Evolutionary conservation across 768 basidiomycete species (phyloP).

Genomic region (Symmetrospora coprosmae): DNA sequence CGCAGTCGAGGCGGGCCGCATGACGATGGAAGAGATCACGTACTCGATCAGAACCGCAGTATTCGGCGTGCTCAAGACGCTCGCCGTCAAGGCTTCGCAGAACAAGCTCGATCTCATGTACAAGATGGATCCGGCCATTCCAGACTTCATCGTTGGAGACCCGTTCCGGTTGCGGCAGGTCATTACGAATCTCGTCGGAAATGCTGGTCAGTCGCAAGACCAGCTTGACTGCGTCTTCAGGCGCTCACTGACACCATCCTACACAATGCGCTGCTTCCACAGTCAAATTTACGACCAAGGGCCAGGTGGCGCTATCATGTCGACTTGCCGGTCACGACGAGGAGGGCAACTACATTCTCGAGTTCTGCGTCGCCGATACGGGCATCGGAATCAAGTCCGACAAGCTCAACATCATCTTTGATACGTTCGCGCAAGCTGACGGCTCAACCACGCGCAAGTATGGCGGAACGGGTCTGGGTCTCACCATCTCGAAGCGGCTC

Average conservation of each 20-base stretch:
- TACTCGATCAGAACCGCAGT: conserved; percentile 95
- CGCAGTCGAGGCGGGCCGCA: conserved; percentile 90
- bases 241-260: too few relatives aligned
- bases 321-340: conserved; percentile 54
- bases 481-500: conserved; percentile 87
- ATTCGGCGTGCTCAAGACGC: conserved; percentile 91
- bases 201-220: conserved; percentile 97
- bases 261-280: too few relatives aligned
- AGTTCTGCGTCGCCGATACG: conserved; percentile 95
- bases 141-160: conserved; percentile 92
- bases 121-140: conserved; percentile 86
- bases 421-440: conserved; percentile 97
- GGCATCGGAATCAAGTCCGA: conserved; percentile 98
- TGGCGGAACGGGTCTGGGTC: conserved; percentile 86
- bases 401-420: conserved; percentile 94
- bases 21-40: conserved; percentile 99
- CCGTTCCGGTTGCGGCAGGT: conserved; percentile 65
- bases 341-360: conserved; percentile 64
- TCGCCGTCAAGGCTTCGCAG: conserved; percentile 92
- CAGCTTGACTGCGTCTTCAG: conserved; percentile 33
- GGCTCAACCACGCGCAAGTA: conserved; percentile 92
- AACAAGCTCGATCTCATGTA: conserved; percentile 92
- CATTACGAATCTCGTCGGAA: conserved; percentile 86
- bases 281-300: conserved; percentile 58
- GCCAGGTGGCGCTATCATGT: conserved; percentile 79